Percentiles rank a stretch among this genome's conserved stretches.
These are phyloP conservation scores for Aphanomyces astaci DNA, from an alignment of 352 stramenopile species.

Conservation along the genomic window DNA sequence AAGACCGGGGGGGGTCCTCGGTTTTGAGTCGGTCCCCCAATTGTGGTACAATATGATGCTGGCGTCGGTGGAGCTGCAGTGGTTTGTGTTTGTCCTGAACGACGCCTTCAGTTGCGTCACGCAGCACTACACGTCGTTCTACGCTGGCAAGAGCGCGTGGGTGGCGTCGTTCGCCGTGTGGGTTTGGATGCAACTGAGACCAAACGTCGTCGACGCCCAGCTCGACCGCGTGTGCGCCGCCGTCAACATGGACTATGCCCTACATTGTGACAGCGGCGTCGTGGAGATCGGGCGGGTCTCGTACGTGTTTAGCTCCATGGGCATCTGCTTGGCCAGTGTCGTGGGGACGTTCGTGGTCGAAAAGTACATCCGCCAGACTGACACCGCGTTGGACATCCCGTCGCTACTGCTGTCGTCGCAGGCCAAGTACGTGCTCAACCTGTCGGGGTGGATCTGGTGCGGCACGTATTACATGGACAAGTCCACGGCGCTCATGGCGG, in stretches of 20 bases:
- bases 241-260: neutral
- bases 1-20: neutral
- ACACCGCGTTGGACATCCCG: neutral
- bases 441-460: neutral
- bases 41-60: conserved; percentile 18
- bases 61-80: neutral
- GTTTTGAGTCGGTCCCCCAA: neutral
- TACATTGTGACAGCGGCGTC: neutral
- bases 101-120: conserved; percentile 17
- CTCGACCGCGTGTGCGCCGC: neutral
- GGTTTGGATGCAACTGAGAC: neutral
- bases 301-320: neutral
- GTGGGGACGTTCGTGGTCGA: neutral
- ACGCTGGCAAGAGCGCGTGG: conserved; percentile 1
- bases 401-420: conserved; percentile 14
- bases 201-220: neutral
- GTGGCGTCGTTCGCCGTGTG: neutral
- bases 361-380: too few species aligned
- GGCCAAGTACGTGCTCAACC: conserved; percentile 13
- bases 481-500: conserved; percentile 13
- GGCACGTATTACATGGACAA: conserved; percentile 5
- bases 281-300: neutral
- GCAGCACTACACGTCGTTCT: neutral
- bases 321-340: neutral
- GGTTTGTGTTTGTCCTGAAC: conserved; percentile 21